A percentile compares a stretch with the other conserved stretches of the same genome.
These are phyloP conservation scores for Dipteronia sinensis DNA, from an alignment of 345 rosid genomes.

Conservation along the genomic window DNA sequence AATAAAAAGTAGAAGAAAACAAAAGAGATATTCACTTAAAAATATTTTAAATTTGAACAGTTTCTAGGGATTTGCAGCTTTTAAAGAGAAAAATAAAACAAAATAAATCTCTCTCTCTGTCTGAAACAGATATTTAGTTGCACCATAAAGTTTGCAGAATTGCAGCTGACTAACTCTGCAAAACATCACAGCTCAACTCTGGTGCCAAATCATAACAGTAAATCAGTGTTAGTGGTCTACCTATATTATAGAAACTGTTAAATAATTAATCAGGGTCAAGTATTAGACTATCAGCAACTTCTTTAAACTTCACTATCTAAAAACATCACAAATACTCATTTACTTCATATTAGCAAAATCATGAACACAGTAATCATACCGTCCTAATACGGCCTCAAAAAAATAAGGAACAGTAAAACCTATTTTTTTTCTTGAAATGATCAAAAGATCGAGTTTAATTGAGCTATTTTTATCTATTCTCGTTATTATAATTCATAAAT, in stretches of 20 bases:
- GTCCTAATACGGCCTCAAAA: background rate
- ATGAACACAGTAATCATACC: background rate
- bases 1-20: background rate
- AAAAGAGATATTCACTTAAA: background rate
- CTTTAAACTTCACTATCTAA: background rate
- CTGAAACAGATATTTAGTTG: background rate
- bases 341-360: background rate
- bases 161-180: constrained; percentile 27
- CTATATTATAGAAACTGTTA: background rate
- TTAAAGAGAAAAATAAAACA: constrained; percentile 7
- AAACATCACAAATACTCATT: background rate
- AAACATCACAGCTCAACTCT: constrained; percentile 41
- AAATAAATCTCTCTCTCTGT: constrained; percentile 9
- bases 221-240: constrained; percentile 3
- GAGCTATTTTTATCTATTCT: too few relatives aligned
- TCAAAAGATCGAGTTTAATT: too few relatives aligned
- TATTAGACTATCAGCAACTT: background rate
- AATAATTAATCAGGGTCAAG: constrained; percentile 5
- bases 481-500: background rate
- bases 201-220: constrained; percentile 41
- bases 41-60: background rate
- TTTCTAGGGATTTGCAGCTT: constrained; percentile 27
- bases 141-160: constrained; percentile 14
- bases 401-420: background rate
- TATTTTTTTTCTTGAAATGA: background rate